Conservation (phyloP, 2,329 filamentous ascomycete genomes). For the Periconia digitata region DNA sequence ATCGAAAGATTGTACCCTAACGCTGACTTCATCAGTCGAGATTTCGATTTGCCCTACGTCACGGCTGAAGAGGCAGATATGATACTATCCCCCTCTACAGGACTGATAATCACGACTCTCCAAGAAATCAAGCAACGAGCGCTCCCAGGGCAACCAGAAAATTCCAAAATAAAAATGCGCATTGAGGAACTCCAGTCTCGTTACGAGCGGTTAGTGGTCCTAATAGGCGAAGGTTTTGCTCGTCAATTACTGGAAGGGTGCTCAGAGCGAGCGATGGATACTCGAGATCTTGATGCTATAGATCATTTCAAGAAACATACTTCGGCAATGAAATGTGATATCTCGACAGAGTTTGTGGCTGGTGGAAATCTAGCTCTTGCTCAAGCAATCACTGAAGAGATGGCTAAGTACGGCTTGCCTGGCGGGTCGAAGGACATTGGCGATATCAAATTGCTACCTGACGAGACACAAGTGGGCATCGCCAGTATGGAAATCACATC, state of each 20-base stretch:
- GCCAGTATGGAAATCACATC: neutral
- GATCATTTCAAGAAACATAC: constrained; percentile 56
- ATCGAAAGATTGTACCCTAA: constrained; percentile 54
- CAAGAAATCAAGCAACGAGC: constrained; percentile 72
- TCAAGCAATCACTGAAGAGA: constrained; percentile 32
- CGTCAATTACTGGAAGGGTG: constrained; percentile 25
- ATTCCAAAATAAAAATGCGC: constrained; percentile 52
- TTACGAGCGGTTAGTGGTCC: constrained; percentile 69
- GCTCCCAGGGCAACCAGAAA: constrained; percentile 60
- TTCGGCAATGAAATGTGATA: constrained; percentile 40
- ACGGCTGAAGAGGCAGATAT: constrained; percentile 67
- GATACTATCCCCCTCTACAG: constrained; percentile 67
- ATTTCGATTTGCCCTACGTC: constrained; percentile 48
- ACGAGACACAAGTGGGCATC: constrained; percentile 56
- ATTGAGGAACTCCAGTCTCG: constrained; percentile 56
- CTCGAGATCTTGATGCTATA: constrained; percentile 49
- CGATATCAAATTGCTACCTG: constrained; percentile 47
- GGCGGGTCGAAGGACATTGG: constrained; percentile 29
- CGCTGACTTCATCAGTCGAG: constrained; percentile 61
- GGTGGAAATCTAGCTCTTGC: constrained; percentile 47
- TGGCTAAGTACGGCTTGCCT: constrained; percentile 38
- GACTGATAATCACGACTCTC: constrained; percentile 70
- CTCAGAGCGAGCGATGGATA: constrained; percentile 27
- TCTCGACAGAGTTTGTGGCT: constrained; percentile 42
- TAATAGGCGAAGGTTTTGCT: constrained; percentile 58